phyloP scores from a whole-genome alignment of 2,329 filamentous ascomycete species.

The Dothideomycetes sp. region DNA sequence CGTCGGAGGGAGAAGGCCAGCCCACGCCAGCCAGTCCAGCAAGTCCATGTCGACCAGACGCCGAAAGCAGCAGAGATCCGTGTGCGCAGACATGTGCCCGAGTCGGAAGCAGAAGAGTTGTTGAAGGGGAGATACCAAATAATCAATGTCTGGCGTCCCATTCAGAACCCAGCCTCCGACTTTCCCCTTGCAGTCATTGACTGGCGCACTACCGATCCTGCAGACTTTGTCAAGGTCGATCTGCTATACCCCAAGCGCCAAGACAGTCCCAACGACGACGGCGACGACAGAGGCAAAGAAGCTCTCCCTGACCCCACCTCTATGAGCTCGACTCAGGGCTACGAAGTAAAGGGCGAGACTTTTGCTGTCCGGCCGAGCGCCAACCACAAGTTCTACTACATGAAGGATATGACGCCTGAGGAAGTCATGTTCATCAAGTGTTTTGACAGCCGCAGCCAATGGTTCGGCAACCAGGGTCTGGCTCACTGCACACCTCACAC shows the following conservation, averaged over 20 bases:
- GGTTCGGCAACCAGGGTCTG: slow-evolving; percentile 26
- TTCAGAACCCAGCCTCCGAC: slow-evolving; percentile 51
- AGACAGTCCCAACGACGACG: slow-evolving; percentile 28
- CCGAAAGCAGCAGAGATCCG: slow-evolving; percentile 49
- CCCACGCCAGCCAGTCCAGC: slow-evolving; percentile 54
- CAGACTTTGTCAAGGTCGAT: slow-evolving; percentile 50
- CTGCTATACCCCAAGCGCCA: slow-evolving; percentile 48
- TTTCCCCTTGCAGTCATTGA: slow-evolving; percentile 60
- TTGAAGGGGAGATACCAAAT: slow-evolving; percentile 51
- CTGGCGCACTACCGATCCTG: slow-evolving; percentile 45
- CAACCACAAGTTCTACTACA: slow-evolving; percentile 51
- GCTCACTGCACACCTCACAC: slow-evolving; percentile 52
- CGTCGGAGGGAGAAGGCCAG: slow-evolving; percentile 43
- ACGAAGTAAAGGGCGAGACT: slow-evolving; percentile 53
- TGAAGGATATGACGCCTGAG: slow-evolving; percentile 54
- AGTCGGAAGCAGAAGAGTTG: slow-evolving; percentile 45
- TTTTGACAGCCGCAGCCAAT: slow-evolving; percentile 34
- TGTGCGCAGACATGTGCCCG: slow-evolving; percentile 49
- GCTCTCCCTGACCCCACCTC: slow-evolving; percentile 37
- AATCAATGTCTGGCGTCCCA: slow-evolving; percentile 62
- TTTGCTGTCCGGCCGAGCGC: slow-evolving; percentile 47
- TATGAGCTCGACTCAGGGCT: slow-evolving; percentile 43
- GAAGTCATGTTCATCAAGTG: slow-evolving; percentile 44
- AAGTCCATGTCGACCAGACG: slow-evolving; percentile 64
- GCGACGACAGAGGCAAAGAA: slow-evolving; percentile 50